Evolutionary conservation across 371 early-diverging fungal genomes (phyloP), one percentile per base, ranked within the genome.

Genomic region (Rhizomucor miehei): DNA sequence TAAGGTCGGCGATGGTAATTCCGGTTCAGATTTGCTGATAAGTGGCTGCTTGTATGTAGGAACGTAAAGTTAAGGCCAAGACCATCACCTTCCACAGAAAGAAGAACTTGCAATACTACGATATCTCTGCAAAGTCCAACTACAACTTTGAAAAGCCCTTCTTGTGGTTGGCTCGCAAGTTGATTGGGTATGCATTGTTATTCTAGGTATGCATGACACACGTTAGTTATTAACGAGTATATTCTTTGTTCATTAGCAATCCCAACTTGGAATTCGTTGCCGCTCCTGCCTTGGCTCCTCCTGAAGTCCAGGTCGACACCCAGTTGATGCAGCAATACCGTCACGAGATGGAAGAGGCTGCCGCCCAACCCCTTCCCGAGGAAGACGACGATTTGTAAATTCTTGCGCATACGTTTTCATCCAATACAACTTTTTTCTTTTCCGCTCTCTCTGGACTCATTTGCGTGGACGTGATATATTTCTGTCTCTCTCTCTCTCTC

Each of bases 131-230:
- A 73, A 99, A 99, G 90, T 85, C 85, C 73, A 99, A 99, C 89
- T 98, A 99, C 89, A 99, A 99, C 92, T 99, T 99, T 75, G 99
- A 99, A 81, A 97, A 98, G 89, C 99, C 99, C 52, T 99, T 99
- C 94, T 83, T 99, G 64, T 94, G 95, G 94, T 88, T 99, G 60
- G 96, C 99, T 35, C 91, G 99, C 67, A 98, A 97, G 86, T 86
- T 99, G 62, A 82, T 89, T 65, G 96, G 86, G 86, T 85, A 78
- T 38, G 73, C 56, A 41, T 14, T 3, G 6, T 14, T 3, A 16
- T 14, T 41, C 3, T 12, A n/a, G 41, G 14, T 41, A 41, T 41
- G 3, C 41, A 41, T 41, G 3, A 14, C 6, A 41, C 38, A n/a
- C 14, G 38, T 16, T 12, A 19, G 3, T 11, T 41, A 11, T 41